These are phyloP conservation scores for Lepidium aucheri DNA, from an alignment of 345 rosid genomes.

Conservation along the genomic window DNA sequence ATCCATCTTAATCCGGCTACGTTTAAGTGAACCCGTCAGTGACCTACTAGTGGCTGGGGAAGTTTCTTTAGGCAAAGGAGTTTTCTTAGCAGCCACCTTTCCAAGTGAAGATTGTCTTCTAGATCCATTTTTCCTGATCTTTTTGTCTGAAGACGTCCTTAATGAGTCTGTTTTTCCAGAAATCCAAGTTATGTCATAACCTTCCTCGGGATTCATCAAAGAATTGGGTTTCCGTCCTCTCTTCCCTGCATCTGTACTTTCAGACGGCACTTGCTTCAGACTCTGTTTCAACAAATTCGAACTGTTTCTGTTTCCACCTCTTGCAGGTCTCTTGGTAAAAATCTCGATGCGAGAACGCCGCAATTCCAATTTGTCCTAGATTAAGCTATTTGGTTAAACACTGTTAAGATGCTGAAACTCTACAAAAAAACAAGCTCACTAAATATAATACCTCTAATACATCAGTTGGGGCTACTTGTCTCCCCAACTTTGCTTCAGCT, in stretches of 20 bases:
- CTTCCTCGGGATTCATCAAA: constrained; percentile 65
- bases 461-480: background rate
- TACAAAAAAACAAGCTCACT: background rate
- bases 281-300: constrained; percentile 8
- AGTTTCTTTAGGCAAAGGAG: constrained; percentile 13
- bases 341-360: background rate
- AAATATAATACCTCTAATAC: background rate
- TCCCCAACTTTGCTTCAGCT: background rate
- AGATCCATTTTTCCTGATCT: constrained; percentile 16
- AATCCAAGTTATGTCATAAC: constrained; percentile 49
- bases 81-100: constrained; percentile 27
- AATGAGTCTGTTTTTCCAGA: constrained; percentile 21
- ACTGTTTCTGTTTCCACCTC: constrained; percentile 12
- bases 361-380: constrained; percentile 13
- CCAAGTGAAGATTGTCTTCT: constrained; percentile 25
- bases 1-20: constrained; percentile 30
- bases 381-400: background rate
- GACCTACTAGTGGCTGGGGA: constrained; percentile 18
- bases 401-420: constrained; percentile 1
- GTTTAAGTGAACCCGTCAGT: constrained; percentile 24
- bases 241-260: constrained; percentile 38
- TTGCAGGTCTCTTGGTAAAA: constrained; percentile 5
- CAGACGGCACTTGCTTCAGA: constrained; percentile 25
- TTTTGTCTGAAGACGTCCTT: constrained; percentile 20
- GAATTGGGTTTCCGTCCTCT: constrained; percentile 67